Evolutionary conservation across 495 filamentous ascomycete species (phyloP).

Genomic region (Baudoinia panamericana): DNA sequence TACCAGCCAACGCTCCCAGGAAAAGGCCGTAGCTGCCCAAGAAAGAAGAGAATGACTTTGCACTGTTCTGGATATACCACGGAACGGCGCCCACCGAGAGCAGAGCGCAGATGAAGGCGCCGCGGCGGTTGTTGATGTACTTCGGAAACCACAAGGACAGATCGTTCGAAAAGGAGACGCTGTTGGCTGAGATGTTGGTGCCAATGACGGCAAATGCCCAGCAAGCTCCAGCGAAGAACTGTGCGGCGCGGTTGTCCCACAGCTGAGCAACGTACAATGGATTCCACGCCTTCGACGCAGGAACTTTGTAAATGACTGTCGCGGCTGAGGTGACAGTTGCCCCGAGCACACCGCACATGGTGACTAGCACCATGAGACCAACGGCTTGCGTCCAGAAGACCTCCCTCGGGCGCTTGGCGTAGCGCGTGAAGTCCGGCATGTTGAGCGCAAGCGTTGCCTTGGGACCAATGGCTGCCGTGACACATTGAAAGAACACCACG

Average conservation of each 20-base stretch:
- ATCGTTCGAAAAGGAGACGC: constrained; percentile 49
- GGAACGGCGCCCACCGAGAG: constrained; percentile 44
- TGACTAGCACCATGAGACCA: constrained; percentile 3
- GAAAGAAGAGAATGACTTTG: constrained; percentile 45
- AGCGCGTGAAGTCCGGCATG: constrained; percentile 15
- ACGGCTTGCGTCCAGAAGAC: constrained; percentile 11
- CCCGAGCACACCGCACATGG: constrained; percentile 16
- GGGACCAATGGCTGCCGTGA: constrained; percentile 28
- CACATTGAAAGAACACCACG: constrained; percentile 31
- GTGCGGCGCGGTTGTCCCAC: constrained; percentile 18
- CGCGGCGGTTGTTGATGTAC: constrained; percentile 48
- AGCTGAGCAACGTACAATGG: constrained; percentile 34
- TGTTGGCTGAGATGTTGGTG: constrained; percentile 34
- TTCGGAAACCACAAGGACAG: constrained; percentile 44
- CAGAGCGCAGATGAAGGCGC: constrained; percentile 46
- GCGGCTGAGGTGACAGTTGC: constrained; percentile 4
- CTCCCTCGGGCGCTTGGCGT: constrained; percentile 4
- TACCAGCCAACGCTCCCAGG: constrained; percentile 53
- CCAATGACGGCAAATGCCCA: constrained; percentile 42
- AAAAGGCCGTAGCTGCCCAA: constrained; percentile 47
- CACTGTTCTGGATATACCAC: constrained; percentile 50
- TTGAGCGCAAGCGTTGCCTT: constrained; percentile 24
- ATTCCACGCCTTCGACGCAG: constrained; percentile 38
- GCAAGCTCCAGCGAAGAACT: constrained; percentile 32
- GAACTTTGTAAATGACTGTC: constrained; percentile 30